Evolutionary conservation across 2,329 filamentous ascomycete genomes (phyloP).

Genomic region (Esteya vermicola): DNA sequence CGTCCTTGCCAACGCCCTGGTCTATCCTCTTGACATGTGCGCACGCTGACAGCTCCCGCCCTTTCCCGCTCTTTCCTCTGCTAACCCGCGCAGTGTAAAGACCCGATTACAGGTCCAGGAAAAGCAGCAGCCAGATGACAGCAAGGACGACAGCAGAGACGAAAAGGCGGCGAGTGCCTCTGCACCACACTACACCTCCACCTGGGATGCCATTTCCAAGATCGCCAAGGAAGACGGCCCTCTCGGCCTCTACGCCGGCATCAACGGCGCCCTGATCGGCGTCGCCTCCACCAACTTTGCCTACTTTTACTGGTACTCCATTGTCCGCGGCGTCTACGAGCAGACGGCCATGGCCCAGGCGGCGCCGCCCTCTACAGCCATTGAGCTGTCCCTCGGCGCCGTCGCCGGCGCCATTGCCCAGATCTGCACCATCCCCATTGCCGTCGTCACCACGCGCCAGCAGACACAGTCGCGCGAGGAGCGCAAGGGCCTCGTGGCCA

Average conservation of each 20-base stretch:
- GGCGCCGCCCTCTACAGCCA: slow-evolving; percentile 55
- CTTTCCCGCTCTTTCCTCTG: slow-evolving; percentile 1
- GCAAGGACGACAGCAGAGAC: not conserved
- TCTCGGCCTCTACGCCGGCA: slow-evolving; percentile 73
- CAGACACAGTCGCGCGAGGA: slow-evolving; percentile 81
- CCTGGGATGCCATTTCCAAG: slow-evolving; percentile 74
- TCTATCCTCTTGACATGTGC: slow-evolving; percentile 95
- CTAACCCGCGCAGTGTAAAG: slow-evolving; percentile 55
- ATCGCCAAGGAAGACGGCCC: slow-evolving; percentile 73
- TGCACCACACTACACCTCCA: slow-evolving; percentile 67
- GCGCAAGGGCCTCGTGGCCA: slow-evolving; percentile 74
- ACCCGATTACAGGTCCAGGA: slow-evolving; percentile 92
- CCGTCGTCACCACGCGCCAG: slow-evolving; percentile 89
- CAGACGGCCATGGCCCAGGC: slow-evolving; percentile 33
- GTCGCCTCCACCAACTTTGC: slow-evolving; percentile 97
- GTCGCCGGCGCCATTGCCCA: slow-evolving; percentile 83
- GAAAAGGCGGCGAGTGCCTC: slow-evolving; percentile 15
- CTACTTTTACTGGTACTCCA: slow-evolving; percentile 98
- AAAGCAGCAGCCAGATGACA: slow-evolving; percentile 40
- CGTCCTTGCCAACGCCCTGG: slow-evolving; percentile 84
- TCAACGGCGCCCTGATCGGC: slow-evolving; percentile 72
- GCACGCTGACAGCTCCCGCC: slow-evolving; percentile 15
- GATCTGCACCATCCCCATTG: slow-evolving; percentile 89
- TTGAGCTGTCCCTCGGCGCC: slow-evolving; percentile 75
- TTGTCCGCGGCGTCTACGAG: slow-evolving; percentile 71